Evolutionary conservation across 2,329 filamentous ascomycete genomes (phyloP), one percentile per base, ranked within the genome.

Genomic region (Scytalidium lignicola): DNA sequence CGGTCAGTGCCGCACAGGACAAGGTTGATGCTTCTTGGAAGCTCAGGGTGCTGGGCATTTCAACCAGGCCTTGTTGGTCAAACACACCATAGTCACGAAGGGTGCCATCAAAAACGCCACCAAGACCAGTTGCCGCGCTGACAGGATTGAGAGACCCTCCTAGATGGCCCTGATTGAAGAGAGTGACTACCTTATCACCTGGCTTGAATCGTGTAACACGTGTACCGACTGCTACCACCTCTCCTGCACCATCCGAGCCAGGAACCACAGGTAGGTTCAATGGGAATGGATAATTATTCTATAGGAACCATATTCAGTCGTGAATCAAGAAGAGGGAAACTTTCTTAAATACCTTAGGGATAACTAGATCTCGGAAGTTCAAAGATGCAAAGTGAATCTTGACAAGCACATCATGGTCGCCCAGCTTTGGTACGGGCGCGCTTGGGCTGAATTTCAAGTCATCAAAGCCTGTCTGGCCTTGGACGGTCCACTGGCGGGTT

Each of bases 401-500:
- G 9, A 56, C 17, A 17, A 50, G 47, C n/a, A 41, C 20, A 17
- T 83, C 77, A 2, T 73, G 71, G 2, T 71, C 65, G 29, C 70
- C 70, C 1, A 76, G 73, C 1, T 59, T 55, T 0, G 76, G 75
- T 54, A 78, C 65, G 2, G 73, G 64, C 2, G 59, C 70, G 6
- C 6, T 6, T 26, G 5, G 6, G 5, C 10, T 5, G 52, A 72
- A 62, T 51, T 70, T 72, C 28, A 75, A 60, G 43, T 62, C 62
- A 18, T 75, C 70, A 54, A 76, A 75, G 48, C 69, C 73, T 28
- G 61, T 68, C 56, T 68, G 70, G 54, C 72, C 73, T 47, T 67
- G 60, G 13, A 81, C 66, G 7, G 65, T 71, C 78, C 78, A 82
- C 61, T 76, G 71, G n/a, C n/a, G n/a, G n/a, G n/a, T n/a, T n/a